Percentiles rank a stretch among this genome's conserved stretches.
These are phyloP conservation scores for Chaetoscypha palmicola DNA, from an alignment of 2,329 filamentous ascomycete species.

Conservation along the genomic window DNA sequence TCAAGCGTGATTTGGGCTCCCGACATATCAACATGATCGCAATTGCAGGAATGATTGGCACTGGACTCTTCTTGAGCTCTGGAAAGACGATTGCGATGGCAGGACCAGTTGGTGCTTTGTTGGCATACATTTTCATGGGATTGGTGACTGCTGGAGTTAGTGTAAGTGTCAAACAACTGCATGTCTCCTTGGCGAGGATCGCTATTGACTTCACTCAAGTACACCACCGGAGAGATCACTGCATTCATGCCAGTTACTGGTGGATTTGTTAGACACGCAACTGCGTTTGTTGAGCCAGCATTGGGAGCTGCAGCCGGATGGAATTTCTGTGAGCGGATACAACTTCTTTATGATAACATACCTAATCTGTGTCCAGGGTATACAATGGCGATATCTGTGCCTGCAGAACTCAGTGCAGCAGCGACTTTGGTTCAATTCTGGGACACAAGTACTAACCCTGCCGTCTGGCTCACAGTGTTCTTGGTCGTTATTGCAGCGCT, in stretches of 20 bases:
- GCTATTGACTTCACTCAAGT: constrained; percentile 21
- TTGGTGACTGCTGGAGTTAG: constrained; percentile 41
- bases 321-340: constrained; percentile 35
- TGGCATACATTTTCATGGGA: constrained; percentile 42
- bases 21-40: constrained; percentile 55
- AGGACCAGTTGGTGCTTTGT: constrained; percentile 41
- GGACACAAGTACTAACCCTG: constrained; percentile 2
- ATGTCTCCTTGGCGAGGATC: constrained; percentile 23
- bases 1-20: constrained; percentile 43
- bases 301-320: constrained; percentile 22
- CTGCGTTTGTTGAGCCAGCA: constrained; percentile 31
- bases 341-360: constrained; percentile 16
- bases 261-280: constrained; percentile 30
- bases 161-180: constrained; percentile 39
- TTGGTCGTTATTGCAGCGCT: constrained; percentile 27
- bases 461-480: constrained; percentile 34
- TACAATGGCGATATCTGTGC: constrained; percentile 2
- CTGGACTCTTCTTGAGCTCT: constrained; percentile 46
- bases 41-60: constrained; percentile 63
- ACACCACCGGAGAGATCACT: constrained; percentile 26
- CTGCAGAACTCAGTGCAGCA: constrained; percentile 1
- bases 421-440: constrained; percentile 4
- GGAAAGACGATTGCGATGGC: constrained; percentile 39
- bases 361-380: constrained; percentile 17
- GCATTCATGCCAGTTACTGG: constrained; percentile 22